Percentiles rank a stretch among this genome's conserved stretches.
Conservation (phyloP, 2,329 filamentous ascomycete genomes). For the Laburnicola sp. region DNA sequence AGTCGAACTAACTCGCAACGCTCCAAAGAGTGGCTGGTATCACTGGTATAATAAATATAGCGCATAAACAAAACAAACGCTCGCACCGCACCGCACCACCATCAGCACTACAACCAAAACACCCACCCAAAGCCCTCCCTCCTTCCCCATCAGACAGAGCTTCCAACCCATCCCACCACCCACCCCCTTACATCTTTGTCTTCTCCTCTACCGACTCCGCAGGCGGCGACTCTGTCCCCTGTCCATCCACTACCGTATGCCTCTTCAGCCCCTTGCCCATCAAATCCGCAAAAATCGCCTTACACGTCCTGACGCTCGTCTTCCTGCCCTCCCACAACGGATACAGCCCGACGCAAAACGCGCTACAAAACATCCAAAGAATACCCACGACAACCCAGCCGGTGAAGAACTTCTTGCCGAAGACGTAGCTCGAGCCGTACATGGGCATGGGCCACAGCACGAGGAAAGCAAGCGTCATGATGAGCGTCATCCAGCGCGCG, state of each 20-base stretch:
- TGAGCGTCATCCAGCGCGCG: slow-evolving; percentile 61
- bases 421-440: slow-evolving; percentile 81
- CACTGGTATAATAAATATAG: slow-evolving; percentile 4
- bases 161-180: neutral
- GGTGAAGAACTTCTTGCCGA: slow-evolving; percentile 79
- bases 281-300: slow-evolving; percentile 65
- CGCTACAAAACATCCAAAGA: slow-evolving; percentile 75
- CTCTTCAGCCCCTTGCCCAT: slow-evolving; percentile 39
- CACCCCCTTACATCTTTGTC: slow-evolving; percentile 16
- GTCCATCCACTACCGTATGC: slow-evolving; percentile 19
- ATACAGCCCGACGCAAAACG: slow-evolving; percentile 75
- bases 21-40: slow-evolving; percentile 15
- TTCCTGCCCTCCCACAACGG: slow-evolving; percentile 77
- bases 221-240: slow-evolving; percentile 24
- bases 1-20: neutral
- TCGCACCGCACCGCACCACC: too few relatives aligned
- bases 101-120: neutral
- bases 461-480: slow-evolving; percentile 70
- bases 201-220: slow-evolving; percentile 27
- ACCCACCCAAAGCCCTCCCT: neutral
- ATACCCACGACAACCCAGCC: slow-evolving; percentile 72
- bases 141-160: neutral
- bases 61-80: neutral
- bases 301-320: slow-evolving; percentile 65
- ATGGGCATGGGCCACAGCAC: slow-evolving; percentile 92